Base-by-base conservation (phyloP, 495 filamentous ascomycete species). In the Beverwykella pulmonaria region DNA sequence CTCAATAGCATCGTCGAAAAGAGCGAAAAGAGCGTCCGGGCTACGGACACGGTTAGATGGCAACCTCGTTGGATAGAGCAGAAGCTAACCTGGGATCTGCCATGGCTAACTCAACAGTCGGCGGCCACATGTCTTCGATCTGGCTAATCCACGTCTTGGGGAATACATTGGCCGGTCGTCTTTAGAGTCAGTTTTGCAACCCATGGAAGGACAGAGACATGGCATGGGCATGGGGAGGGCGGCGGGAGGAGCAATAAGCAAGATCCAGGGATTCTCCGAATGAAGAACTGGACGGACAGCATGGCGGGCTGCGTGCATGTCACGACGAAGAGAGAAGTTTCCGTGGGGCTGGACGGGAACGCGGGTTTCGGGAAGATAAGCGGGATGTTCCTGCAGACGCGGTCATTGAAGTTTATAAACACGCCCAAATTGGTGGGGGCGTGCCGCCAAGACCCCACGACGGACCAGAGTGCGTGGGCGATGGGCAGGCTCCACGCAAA, bases 211-310 rank as follows among this genome's bases (percentile, higher is more conserved):
- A 19, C 30, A 32, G 30, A 17, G 23, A 52, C 60, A 63, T 63
- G 60, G 19, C 61, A 56, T 48, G 64, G 15, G 25, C 64, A 55
- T 66, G 48, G 55, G 29, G 47, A 60, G 9, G 46, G 34, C 36
- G 59, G 46, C 17, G 49, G 64, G 48, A 67, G 64, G 55, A 66
- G 63, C 57, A 61, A 61, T 61, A 67, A 61, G 57, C 64, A 67
- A 56, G 26, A 26, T 22, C 26, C 34, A 27, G 7, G 55, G 53
- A 59, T 23, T 44, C 23, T 59, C 63, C 54, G 53, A 47, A 53
- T 53, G 63, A 48, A 54, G 63, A 50, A 12, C 19, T 17, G 49
- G 34, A 29, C 30, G 53, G 52, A 58, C 52, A 8, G 53, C 8
- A n/a, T 22, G 14, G 26, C n/a, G 46, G 22, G 46, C 9, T 32